Conservation (phyloP, 2,329 filamentous ascomycete species). For the Tothia fuscella region DNA sequence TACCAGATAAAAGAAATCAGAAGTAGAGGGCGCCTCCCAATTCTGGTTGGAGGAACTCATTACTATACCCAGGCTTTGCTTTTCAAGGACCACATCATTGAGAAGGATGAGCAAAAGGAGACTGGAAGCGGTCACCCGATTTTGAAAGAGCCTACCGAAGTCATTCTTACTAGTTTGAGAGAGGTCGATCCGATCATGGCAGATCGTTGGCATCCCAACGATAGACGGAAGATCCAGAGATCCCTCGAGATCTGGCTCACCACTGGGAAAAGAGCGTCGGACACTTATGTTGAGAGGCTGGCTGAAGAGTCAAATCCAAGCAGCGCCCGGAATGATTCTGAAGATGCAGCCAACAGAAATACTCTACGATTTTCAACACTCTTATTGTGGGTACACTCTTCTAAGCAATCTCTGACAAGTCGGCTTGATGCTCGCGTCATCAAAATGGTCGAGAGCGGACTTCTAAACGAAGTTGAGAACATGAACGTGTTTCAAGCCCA, state of each 20-base stretch:
- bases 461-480: conserved; percentile 49
- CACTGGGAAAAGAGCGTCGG: conserved; percentile 69
- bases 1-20: conserved; percentile 63
- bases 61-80: conserved; percentile 89
- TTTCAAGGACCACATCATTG: conserved; percentile 60
- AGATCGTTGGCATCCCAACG: conserved; percentile 84
- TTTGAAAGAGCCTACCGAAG: conserved; percentile 56
- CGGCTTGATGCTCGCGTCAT: conserved; percentile 70
- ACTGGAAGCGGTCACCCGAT: conserved; percentile 40
- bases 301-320: not conserved
- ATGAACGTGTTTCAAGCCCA: conserved; percentile 38
- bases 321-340: not conserved
- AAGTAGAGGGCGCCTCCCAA: conserved; percentile 65
- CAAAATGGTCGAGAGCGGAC: conserved; percentile 61
- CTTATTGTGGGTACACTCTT: conserved; percentile 79
- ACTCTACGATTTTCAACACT: conserved; percentile 46
- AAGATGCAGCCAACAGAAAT: not conserved
- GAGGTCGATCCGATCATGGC: conserved; percentile 87
- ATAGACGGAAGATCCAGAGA: conserved; percentile 75
- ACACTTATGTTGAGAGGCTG: conserved; percentile 71
- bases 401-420: conserved; percentile 52
- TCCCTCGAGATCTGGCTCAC: conserved; percentile 83
- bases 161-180: conserved; percentile 58
- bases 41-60: conserved; percentile 87
- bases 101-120: conserved; percentile 25